Conservation (phyloP, 2,329 filamentous ascomycete species). For the Sporothrix mexicana region DNA sequence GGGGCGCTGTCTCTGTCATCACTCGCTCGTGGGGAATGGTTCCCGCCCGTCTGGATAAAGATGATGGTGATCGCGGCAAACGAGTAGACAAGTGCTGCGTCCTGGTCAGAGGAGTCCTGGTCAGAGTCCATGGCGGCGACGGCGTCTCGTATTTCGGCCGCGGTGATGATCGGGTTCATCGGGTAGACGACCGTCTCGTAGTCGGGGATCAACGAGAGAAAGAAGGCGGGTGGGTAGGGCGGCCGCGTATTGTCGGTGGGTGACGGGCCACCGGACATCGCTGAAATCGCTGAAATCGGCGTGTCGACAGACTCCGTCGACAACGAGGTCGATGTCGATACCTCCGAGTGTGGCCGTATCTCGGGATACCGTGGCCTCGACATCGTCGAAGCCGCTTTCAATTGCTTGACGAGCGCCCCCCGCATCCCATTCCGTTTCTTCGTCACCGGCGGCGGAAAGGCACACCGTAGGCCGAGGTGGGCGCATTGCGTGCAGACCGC, state of each 20-base stretch:
- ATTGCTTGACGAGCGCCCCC: neutral
- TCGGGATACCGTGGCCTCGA: neutral
- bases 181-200: constrained; percentile 54
- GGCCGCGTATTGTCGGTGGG: too few species aligned
- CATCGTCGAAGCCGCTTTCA: neutral
- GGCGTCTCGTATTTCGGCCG: constrained; percentile 46
- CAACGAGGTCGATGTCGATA: neutral
- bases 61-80: constrained; percentile 11
- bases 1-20: too few species aligned
- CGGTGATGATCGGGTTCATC: constrained; percentile 30
- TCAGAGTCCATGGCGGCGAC: constrained; percentile 47
- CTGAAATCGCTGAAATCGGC: too few species aligned
- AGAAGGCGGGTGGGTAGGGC: constrained; percentile 43
- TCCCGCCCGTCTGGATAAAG: constrained; percentile 1
- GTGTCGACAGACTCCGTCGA: neutral
- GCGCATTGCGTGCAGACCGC: constrained; percentile 50
- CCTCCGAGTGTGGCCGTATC: neutral
- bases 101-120: constrained; percentile 49
- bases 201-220: constrained; percentile 51
- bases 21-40: neutral
- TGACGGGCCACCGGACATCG: too few species aligned
- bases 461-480: constrained; percentile 53
- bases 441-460: constrained; percentile 46
- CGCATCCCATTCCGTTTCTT: neutral
- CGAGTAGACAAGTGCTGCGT: constrained; percentile 30